A percentile compares a stretch with the other conserved stretches of the same genome.
These are phyloP conservation scores for Venturiaceae sp. DNA, from an alignment of 2,329 filamentous ascomycete genomes.

Conservation along the genomic window DNA sequence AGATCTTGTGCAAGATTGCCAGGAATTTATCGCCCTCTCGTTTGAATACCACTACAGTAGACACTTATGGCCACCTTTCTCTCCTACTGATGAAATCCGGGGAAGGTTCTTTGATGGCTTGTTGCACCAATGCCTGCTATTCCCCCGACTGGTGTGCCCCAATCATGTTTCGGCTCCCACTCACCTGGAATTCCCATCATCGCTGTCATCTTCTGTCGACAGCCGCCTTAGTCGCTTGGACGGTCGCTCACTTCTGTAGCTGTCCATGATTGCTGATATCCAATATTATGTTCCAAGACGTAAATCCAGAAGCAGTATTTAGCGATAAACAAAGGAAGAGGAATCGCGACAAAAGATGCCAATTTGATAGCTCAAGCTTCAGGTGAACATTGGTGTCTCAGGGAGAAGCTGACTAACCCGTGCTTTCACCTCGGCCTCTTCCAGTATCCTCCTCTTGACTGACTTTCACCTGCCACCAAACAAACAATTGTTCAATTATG, in stretches of 20 bases:
- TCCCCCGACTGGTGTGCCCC: not conserved
- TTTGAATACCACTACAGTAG: no score
- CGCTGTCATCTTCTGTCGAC: slow-evolving; percentile 29
- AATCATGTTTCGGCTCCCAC: not conserved
- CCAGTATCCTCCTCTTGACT: not conserved
- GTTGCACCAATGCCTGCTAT: not conserved
- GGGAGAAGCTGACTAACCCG: not conserved
- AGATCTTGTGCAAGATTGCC: no score
- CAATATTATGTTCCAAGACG: not conserved
- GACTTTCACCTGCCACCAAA: not conserved
- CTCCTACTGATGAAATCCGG: no score
- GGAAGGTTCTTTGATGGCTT: no score
- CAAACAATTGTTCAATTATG: not conserved
- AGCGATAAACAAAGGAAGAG: not conserved
- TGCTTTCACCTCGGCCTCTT: not conserved
- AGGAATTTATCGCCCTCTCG: no score
- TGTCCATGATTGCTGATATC: not conserved
- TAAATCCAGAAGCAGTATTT: not conserved
- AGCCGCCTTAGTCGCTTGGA: slow-evolving; percentile 29
- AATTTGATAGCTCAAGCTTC: not conserved
- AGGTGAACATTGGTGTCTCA: not conserved
- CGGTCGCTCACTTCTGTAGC: slow-evolving; percentile 13
- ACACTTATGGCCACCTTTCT: no score
- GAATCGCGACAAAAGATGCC: not conserved
- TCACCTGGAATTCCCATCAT: slow-evolving; percentile 12